Base-by-base conservation (phyloP, 495 filamentous ascomycete species). In the Recurvomyces mirabilis region DNA sequence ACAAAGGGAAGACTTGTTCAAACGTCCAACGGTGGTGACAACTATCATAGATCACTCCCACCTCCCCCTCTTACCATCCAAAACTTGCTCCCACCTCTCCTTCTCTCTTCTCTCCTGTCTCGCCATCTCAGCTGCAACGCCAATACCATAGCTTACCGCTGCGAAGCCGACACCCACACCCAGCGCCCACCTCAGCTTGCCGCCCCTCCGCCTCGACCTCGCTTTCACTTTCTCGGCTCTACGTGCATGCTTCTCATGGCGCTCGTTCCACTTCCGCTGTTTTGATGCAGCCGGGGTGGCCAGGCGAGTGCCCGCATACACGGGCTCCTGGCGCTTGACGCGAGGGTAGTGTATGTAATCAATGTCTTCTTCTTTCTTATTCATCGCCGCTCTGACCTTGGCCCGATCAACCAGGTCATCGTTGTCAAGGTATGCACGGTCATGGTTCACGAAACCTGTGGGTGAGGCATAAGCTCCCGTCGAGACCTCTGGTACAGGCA, bases 131-230 rank as follows among this genome's bases (percentile, higher is more conserved):
- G 64, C 62, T 12, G 79, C 69, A n/a, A 81, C 80, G 3, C 80
- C 81, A 30, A 84, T 55, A 3, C 74, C 74, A 63, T 86, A 88
- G 20, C 72, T 76, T 17, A 73, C 67, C 14, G 68, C 78, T 4
- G 72, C 82, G 10, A 38, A 18, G 1, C 43, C 43, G 13, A 39
- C 17, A 1, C 43, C 49, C 1, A 41, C 38, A 10, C 29, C 28
- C 5, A 52, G 22, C 0, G 78, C 70, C 56, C 71, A 75, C 25
- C 60, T 63, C 34, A 53, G 68, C 46, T 60, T 57, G 24, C 50
- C 45, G 18, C 21, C 24, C 12, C 29, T 26, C 9, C 13, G 4
- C 17, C 43, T 18, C 21, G 14, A 3, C 3, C 29, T 11, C 21
- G 18, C 20, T 4, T 30, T 24, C 29, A 4, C 21, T 14, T 37